phyloP scores from a whole-genome alignment of 352 stramenopile genomes.

The Globisporangium splendens region DNA sequence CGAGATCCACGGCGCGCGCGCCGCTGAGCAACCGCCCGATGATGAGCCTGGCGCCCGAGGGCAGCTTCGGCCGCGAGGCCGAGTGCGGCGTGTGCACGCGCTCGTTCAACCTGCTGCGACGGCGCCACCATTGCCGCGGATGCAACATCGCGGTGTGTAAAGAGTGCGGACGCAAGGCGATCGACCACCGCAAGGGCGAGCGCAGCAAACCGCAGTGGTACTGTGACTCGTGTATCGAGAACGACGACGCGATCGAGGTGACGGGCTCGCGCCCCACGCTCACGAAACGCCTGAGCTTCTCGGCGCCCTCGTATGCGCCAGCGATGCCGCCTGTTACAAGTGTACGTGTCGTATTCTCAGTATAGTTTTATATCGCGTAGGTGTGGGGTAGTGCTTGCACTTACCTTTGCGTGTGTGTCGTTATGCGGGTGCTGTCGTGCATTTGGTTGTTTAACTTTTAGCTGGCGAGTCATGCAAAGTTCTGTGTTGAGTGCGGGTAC shows the following conservation, averaged over 20 bases:
- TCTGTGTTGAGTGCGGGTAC: slow-evolving; percentile 84
- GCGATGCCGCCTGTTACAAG: slow-evolving; percentile 38
- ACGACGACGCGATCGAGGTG: slow-evolving; percentile 67
- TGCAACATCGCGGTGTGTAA: slow-evolving; percentile 85
- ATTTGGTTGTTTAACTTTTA: slow-evolving; percentile 16
- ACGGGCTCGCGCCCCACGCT: slow-evolving; percentile 37
- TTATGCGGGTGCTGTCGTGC: slow-evolving; percentile 10
- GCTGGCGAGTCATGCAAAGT: slow-evolving; percentile 66
- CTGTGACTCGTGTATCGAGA: slow-evolving; percentile 63
- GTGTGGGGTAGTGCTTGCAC: not conserved
- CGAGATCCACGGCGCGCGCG: slow-evolving; percentile 13
- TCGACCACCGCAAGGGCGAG: slow-evolving; percentile 58
- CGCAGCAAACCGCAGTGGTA: slow-evolving; percentile 73
- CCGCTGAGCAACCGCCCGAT: slow-evolving; percentile 24
- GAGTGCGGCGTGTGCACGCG: slow-evolving; percentile 72
- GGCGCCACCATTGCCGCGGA: slow-evolving; percentile 79
- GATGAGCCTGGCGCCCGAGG: slow-evolving; percentile 36
- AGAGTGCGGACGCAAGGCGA: slow-evolving; percentile 74
- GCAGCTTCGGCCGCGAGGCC: slow-evolving; percentile 67
- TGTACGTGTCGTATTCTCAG: slow-evolving; percentile 22
- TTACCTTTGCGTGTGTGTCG: not conserved
- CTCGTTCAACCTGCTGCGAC: slow-evolving; percentile 77
- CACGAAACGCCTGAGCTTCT: slow-evolving; percentile 68
- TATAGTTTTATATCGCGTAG: not conserved
- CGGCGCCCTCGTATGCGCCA: slow-evolving; percentile 31